Percentiles rank a stretch among this genome's conserved stretches.
Evolutionary conservation across 805 yeast species (phyloP).

Genomic region (Saturnispora halmiae): DNA sequence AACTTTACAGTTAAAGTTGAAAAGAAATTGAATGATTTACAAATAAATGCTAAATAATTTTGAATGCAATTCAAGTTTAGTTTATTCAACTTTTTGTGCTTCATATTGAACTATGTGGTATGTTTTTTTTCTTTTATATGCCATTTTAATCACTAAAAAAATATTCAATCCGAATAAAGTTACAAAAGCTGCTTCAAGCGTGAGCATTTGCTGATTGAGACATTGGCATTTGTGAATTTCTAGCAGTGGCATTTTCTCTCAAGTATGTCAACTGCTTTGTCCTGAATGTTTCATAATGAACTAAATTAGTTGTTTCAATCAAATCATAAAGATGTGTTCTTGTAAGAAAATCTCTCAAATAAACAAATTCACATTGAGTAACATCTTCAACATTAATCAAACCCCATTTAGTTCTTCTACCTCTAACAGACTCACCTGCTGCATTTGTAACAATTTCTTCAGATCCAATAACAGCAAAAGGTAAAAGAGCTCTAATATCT

Average conservation of each 20-base stretch:
- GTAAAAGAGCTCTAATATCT: constrained; percentile 69
- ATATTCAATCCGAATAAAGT: too few relatives aligned
- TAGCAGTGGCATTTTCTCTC: constrained; percentile 72
- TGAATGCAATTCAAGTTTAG: neutral
- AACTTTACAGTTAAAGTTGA: constrained; percentile 3
- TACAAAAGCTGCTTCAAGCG: too few relatives aligned
- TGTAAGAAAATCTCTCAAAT: constrained; percentile 86
- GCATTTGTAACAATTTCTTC: constrained; percentile 60
- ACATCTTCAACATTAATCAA: constrained; percentile 88
- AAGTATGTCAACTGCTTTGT: constrained; percentile 87
- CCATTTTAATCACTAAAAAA: too few relatives aligned
- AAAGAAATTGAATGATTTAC: constrained; percentile 3
- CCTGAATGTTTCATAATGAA: constrained; percentile 90
- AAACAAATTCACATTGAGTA: constrained; percentile 90
- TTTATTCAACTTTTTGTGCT: neutral
- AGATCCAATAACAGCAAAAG: constrained; percentile 92
- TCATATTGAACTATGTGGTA: too few relatives aligned
- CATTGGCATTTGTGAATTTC: constrained; percentile 26
- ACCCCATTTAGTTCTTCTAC: constrained; percentile 93
- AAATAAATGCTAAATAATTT: neutral
- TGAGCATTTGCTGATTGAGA: constrained; percentile 7
- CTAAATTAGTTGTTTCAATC: constrained; percentile 80
- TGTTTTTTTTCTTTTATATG: too few relatives aligned
- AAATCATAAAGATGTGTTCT: constrained; percentile 94
- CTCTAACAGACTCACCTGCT: constrained; percentile 75